Base-by-base conservation (phyloP, 2,329 filamentous ascomycete species). In the Mycosphaerelloides madeirae region DNA sequence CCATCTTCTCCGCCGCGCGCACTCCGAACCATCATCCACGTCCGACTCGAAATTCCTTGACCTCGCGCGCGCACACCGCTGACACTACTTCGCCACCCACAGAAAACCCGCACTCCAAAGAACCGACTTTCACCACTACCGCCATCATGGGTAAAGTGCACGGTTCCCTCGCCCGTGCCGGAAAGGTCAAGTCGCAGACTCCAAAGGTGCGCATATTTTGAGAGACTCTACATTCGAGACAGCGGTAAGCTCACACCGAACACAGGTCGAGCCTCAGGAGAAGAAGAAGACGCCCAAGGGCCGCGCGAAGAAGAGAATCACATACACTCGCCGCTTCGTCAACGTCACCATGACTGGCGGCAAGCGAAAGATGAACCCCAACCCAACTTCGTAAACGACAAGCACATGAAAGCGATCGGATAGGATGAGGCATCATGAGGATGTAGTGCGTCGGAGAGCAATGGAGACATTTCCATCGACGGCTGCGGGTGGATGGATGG, bases 301-400 rank as follows among this genome's bases (percentile, higher is more conserved):
- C 69, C 89, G 91, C 69, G 91, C 91, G 64, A 88, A 93, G 78
- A 97, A 97, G 89, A 83, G 91, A 68, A 83, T 94, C 72, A 83
- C 81, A 73, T 96, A 96, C 83, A 95, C 88, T 65, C 86, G 91
- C 72, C 89, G 91, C 68, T 97, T 97, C 79, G 90, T 97, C 64
- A 96, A 97, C 77, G 89, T 97, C 70, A 93, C 87, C 68, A 81
- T 95, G 76, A 94, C 90, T 60, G 90, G 89, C 74, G 91, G 91
- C 78, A 97, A 97, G 90, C 81, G 91, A 75, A 96, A 96, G 85
- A 90, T 90, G 85, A 90, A 90, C 82, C 84, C 85, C 72, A 88
- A 88, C 80, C 85, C 85, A 65, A 81, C 80, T 69, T 68, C 81
- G 63, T 87, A 85, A 57, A 53, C 38, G 29, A 43, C 50, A 33